These are phyloP conservation scores for Diaporthe sp. DNA, from an alignment of 2,329 filamentous ascomycete species.

Conservation along the genomic window DNA sequence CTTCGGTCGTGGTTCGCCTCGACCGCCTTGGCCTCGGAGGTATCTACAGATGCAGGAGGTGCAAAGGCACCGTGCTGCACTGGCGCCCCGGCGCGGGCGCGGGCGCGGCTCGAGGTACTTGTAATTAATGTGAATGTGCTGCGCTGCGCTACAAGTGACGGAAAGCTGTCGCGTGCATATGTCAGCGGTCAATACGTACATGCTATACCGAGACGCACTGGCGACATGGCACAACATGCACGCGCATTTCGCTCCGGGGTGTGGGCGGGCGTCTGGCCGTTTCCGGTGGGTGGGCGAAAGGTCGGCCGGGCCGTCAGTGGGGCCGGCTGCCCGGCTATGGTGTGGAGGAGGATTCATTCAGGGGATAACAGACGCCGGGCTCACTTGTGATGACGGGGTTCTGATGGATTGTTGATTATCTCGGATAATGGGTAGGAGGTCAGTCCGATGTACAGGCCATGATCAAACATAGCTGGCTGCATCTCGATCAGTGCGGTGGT, in stretches of 20 bases:
- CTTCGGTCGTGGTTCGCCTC: neutral
- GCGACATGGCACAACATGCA: neutral
- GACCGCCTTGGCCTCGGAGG: neutral
- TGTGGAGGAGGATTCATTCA: neutral
- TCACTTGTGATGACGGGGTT: neutral
- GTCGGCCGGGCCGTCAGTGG: neutral
- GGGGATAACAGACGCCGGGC: neutral
- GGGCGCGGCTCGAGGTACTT: neutral
- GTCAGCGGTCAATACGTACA: neutral
- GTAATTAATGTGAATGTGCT: neutral
- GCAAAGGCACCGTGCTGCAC: neutral
- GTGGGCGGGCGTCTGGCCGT: neutral
- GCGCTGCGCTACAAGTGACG: neutral
- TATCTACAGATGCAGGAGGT: neutral
- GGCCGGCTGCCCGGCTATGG: constrained; percentile 3
- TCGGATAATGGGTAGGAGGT: neutral
- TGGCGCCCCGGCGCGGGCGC: neutral
- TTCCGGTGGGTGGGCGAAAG: neutral
- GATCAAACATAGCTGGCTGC: too few species aligned
- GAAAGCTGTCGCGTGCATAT: constrained; percentile 6
- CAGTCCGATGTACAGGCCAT: neutral
- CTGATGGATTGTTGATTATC: neutral
- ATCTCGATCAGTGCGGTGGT: neutral
- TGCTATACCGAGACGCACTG: neutral
- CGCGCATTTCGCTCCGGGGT: neutral